Evolutionary conservation across 306 rosid species (phyloP), one percentile per base, ranked within the genome.

Genomic region (Begonia masoniana): DNA sequence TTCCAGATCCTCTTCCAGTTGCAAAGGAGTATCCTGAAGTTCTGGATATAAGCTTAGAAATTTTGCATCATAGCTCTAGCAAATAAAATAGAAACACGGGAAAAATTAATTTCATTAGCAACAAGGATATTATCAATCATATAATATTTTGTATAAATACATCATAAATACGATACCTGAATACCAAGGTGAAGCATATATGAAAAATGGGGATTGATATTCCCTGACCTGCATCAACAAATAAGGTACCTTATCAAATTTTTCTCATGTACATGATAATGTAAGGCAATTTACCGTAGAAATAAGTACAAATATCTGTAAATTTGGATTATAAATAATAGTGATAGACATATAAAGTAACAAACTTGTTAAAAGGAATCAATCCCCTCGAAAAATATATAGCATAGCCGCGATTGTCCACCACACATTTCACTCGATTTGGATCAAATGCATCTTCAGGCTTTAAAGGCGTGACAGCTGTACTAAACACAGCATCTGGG

Each of bases 401-500:
- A 58, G 96, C 99, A 61, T 83, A 91, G 46, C 96, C 96, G 56
- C 9, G 61, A 60, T 79, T 77, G 58, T 86, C 88, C 39, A 83
- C 65, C 43, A 91, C 87, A 53, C 99, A 91, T 73, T 91, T 86
- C 68, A 91, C 99, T 48, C 96, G 81, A 69, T 91, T 91, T 39
- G 92, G 81, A 68, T 91, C 94, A 51, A 61, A 68, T 13, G 93
- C 94, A 68, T 91, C 94, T 79, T 83, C 96, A 17, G 87, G 78
- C 63, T 81, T 81, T 67, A 91, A 75, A 56, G 96, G 69, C 6
- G 94, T 83, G 69, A 91, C 96, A 13, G 99, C 96, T 39, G 99
- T 91, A 76, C 99, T 86, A 72, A 91, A 91, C 63, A 91, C 99
- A 56, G 99, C 99, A 79, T 91, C 96, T 23, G 99, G 99, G 57